Evolutionary conservation across 164 flowering plant species (phyloP).

Genomic region (Liriodendron chinense): DNA sequence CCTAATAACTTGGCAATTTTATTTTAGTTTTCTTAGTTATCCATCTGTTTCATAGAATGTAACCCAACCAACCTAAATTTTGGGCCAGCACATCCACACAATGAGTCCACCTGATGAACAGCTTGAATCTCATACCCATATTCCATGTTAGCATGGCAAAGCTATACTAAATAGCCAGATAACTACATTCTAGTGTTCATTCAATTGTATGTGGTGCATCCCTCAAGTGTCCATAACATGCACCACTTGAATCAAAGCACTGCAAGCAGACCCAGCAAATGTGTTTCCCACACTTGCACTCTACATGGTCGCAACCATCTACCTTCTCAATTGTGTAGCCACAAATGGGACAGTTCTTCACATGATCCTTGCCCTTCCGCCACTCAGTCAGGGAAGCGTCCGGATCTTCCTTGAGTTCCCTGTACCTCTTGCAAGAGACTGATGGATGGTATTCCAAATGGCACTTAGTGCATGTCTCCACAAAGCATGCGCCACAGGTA

Average conservation of each 20-base stretch:
- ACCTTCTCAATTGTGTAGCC: constrained; percentile 70
- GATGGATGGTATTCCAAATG: constrained; percentile 80
- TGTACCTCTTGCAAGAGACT: constrained; percentile 70
- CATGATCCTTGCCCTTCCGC: constrained; percentile 70
- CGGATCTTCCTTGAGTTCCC: constrained; percentile 75
- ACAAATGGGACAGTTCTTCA: constrained; percentile 79
- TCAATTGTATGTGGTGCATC: constrained; percentile 37
- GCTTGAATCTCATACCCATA: no score
- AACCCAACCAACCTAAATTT: no score
- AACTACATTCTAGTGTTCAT: background rate
- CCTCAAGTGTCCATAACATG: constrained; percentile 70
- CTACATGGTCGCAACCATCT: constrained; percentile 88
- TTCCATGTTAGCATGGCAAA: no score
- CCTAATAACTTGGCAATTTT: no score
- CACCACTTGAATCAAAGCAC: constrained; percentile 41
- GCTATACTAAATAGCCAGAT: no score
- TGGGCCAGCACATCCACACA: no score
- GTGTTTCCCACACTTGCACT: constrained; percentile 78
- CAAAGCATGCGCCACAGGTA: constrained; percentile 73
- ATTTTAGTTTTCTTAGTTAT: no score
- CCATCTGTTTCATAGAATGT: no score
- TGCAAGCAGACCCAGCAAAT: constrained; percentile 89
- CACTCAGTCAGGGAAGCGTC: constrained; percentile 74
- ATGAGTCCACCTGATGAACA: no score
- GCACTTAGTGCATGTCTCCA: constrained; percentile 76